phyloP scores from a whole-genome alignment of 805 yeast genomes.

The Ogataea paradorogensis region DNA sequence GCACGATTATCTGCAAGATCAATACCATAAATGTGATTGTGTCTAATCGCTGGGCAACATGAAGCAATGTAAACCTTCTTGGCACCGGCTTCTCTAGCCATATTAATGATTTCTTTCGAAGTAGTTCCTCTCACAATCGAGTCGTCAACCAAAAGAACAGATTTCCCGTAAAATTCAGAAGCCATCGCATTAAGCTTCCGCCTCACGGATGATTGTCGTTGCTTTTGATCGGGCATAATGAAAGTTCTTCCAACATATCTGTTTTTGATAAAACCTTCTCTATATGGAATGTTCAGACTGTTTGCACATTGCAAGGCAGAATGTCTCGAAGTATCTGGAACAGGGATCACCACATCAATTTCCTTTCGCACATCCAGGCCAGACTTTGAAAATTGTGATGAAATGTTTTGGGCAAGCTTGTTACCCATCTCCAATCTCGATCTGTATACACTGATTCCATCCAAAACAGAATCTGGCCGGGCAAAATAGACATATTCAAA shows the following conservation, averaged over 20 bases:
- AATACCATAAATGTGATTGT: slow-evolving; percentile 94
- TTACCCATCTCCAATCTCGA: slow-evolving; percentile 93
- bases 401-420: slow-evolving; percentile 74
- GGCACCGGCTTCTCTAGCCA: slow-evolving; percentile 99
- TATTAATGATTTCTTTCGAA: slow-evolving; percentile 89
- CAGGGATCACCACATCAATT: slow-evolving; percentile 95
- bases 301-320: slow-evolving; percentile 92
- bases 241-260: slow-evolving; percentile 97
- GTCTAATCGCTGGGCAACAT: slow-evolving; percentile 97
- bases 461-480: slow-evolving; percentile 92
- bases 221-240: slow-evolving; percentile 97
- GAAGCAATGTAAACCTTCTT: slow-evolving; percentile 92
- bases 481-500: slow-evolving; percentile 98
- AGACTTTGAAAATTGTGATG: slow-evolving; percentile 35
- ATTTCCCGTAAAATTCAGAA: slow-evolving; percentile 79
- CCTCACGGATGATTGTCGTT: slow-evolving; percentile 89
- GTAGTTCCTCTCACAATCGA: slow-evolving; percentile 98
- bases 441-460: slow-evolving; percentile 94
- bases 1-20: slow-evolving; percentile 96
- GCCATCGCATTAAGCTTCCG: slow-evolving; percentile 96
- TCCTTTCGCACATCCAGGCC: slow-evolving; percentile 46
- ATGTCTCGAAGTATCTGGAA: slow-evolving; percentile 97
- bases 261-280: slow-evolving; percentile 97
- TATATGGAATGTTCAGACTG: slow-evolving; percentile 72
- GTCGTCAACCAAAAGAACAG: slow-evolving; percentile 90